Base-by-base conservation (phyloP, 805 yeast species). In the Metahyphopichia silvanorum region DNA sequence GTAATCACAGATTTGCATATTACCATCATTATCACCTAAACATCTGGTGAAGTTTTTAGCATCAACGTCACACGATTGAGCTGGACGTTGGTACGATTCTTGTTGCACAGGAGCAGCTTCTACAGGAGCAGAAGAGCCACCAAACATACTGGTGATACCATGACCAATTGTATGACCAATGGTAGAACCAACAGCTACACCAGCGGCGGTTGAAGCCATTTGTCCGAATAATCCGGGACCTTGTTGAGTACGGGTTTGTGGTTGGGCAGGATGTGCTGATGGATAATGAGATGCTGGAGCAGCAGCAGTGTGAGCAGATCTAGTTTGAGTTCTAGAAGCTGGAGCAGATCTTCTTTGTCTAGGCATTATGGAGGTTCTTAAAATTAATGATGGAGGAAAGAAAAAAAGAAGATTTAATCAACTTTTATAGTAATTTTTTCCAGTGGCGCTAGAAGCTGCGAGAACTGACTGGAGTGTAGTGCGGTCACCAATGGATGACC, bases 151-250 rank as follows among this genome's bases (percentile, higher is more conserved):
- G 31, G 95, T 80, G 50, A 93, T 69, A 52, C 98, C 98, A 42
- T 95, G 95, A 67, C 97, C 97, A 38, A 91, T 47, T 25, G 97
- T 87, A 74, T 93, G 98, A 42, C 98, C 98, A 34, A 91, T 81
- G 40, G 98, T 82, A 32, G 96, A 86, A 52, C 98, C 98, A 36
- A 93, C 97, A 34, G 98, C 98, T 27, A 93, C 98, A 80, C 98
- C 98, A 31, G 98, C 98, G 35, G 98, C 98, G 30, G 98, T 93
- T 29, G 95, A 74, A 24, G 98, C 98, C 98, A 93, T 93, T 68
- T 93, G 95, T 39, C 91, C 85, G 53, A 91, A 89, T 57, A 91
- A 51, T 51, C 98, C 97, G 29, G 97, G 97, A 16, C 70, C 65
- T 42, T 69, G 74, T 39, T 71, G 72, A 30, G 53, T 40, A n/a